Evolutionary conservation across 1,284 basidiomycete genomes (phyloP).

Genomic region (Thecaphora thlaspeos): DNA sequence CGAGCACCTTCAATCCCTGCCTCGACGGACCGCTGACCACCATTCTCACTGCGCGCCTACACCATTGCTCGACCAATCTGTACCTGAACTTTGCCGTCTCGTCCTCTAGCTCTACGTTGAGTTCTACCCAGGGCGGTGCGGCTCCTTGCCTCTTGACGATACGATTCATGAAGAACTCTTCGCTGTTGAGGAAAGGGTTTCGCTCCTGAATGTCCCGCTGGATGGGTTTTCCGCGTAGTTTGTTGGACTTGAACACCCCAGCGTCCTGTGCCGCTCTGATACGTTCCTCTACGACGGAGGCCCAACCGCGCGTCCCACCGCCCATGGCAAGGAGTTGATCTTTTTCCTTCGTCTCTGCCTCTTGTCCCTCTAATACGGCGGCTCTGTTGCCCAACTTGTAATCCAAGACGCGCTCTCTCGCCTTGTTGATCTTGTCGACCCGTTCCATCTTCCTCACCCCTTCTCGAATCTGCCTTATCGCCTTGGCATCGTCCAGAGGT

Average conservation of each 20-base stretch:
- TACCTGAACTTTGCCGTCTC: constrained; percentile 68
- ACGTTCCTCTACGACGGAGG: constrained; percentile 42
- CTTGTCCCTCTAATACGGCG: constrained; percentile 58
- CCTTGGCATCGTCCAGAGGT: constrained; percentile 62
- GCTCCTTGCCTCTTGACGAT: constrained; percentile 82
- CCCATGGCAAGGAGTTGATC: background rate
- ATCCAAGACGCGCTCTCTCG: constrained; percentile 71
- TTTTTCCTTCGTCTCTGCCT: background rate
- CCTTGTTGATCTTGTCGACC: constrained; percentile 58
- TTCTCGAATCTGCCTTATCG: constrained; percentile 64
- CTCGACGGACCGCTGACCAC: constrained; percentile 57
- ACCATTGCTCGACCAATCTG: constrained; percentile 66
- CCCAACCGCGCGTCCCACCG: constrained; percentile 42
- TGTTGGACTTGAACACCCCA: constrained; percentile 72
- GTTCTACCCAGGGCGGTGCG: constrained; percentile 85
- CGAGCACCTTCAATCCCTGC: too few species aligned
- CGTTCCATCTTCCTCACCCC: constrained; percentile 65
- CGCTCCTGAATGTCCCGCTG: constrained; percentile 66
- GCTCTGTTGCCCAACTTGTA: constrained; percentile 63
- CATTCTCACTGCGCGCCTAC: constrained; percentile 67
- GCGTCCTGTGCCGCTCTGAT: constrained; percentile 67
- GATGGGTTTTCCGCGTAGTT: constrained; percentile 74
- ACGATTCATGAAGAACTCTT: constrained; percentile 71
- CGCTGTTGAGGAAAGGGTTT: constrained; percentile 66
- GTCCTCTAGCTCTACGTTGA: constrained; percentile 69